phyloP scores from a whole-genome alignment of 2,329 filamentous ascomycete genomes.

The Cercospora janseana region DNA sequence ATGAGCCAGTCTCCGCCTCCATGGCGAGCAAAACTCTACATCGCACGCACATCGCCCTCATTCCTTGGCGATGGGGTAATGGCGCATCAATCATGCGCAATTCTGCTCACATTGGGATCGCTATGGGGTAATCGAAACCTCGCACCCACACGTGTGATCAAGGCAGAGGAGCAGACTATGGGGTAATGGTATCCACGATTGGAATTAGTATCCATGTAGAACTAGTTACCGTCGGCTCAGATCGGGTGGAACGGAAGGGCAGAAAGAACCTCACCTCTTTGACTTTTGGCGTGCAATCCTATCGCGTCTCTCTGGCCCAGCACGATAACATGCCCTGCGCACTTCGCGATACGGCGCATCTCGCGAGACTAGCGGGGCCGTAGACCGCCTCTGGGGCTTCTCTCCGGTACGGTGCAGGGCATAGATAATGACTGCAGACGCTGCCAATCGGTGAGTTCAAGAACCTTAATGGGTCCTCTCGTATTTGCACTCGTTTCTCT shows the following conservation, averaged over 20 bases:
- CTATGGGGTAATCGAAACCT: conserved; percentile 12
- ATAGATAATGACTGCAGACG: conserved; percentile 10
- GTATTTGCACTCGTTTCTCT: conserved; percentile 7
- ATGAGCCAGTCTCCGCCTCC: background rate
- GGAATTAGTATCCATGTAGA: conserved; percentile 14
- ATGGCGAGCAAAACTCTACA: background rate
- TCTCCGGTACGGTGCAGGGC: conserved; percentile 6
- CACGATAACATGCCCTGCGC: conserved; percentile 5
- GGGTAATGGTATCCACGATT: conserved; percentile 15
- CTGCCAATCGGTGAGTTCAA: background rate
- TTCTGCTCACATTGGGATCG: background rate
- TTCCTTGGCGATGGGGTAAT: conserved; percentile 5
- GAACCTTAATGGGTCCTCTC: conserved; percentile 6
- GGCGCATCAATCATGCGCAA: background rate
- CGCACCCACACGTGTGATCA: background rate
- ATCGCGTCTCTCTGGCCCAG: conserved; percentile 3
- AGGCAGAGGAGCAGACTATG: conserved; percentile 7
- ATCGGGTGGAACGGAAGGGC: conserved; percentile 13
- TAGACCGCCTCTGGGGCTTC: conserved; percentile 17
- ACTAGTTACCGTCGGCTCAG: conserved; percentile 17
- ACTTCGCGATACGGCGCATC: background rate
- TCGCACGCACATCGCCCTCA: no score
- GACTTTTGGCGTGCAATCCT: conserved; percentile 14
- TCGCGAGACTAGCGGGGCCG: conserved; percentile 8
- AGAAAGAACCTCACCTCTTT: conserved; percentile 12